A percentile compares a stretch with the other conserved stretches of the same genome.
Evolutionary conservation across 73 alveolate species (phyloP).

Genomic region (Uronychia setigera): DNA sequence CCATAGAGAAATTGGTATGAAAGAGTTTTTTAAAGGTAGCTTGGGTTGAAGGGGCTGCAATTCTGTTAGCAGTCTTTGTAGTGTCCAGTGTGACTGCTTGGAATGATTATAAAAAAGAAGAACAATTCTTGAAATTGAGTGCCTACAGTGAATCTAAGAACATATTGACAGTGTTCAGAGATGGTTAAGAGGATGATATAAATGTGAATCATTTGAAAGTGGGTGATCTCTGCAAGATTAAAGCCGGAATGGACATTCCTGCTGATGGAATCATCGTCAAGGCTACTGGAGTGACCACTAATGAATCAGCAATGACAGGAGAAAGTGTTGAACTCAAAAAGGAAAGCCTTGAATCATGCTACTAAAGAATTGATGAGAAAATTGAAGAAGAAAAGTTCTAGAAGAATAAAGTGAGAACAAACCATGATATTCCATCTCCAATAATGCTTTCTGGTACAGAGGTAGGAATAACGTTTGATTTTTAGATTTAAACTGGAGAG

Average conservation of each 20-base stretch:
- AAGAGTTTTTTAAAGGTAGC: conserved; percentile 53
- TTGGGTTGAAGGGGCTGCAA: conserved; percentile 84
- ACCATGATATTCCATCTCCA: conserved; percentile 54
- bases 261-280: conserved; percentile 83
- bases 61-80: conserved; percentile 69
- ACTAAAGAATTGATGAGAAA: conserved; percentile 1
- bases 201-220: conserved; percentile 75
- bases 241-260: conserved; percentile 84
- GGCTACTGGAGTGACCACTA: conserved; percentile 76
- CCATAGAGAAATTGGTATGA: conserved; percentile 68
- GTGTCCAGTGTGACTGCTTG: conserved; percentile 67
- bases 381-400: neutral
- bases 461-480: neutral
- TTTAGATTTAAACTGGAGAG: conserved; percentile 10
- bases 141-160: conserved; percentile 23
- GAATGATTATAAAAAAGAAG: conserved; percentile 76
- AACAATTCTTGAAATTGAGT: conserved; percentile 70
- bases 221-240: conserved; percentile 84
- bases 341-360: conserved; percentile 65
- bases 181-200: conserved; percentile 48
- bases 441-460: conserved; percentile 60
- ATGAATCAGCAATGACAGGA: conserved; percentile 94
- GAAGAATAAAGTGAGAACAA: neutral
- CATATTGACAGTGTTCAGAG: conserved; percentile 76
- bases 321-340: conserved; percentile 84